These are phyloP conservation scores for Starmerella riodocensis DNA, from an alignment of 805 yeast genomes.

Conservation along the genomic window DNA sequence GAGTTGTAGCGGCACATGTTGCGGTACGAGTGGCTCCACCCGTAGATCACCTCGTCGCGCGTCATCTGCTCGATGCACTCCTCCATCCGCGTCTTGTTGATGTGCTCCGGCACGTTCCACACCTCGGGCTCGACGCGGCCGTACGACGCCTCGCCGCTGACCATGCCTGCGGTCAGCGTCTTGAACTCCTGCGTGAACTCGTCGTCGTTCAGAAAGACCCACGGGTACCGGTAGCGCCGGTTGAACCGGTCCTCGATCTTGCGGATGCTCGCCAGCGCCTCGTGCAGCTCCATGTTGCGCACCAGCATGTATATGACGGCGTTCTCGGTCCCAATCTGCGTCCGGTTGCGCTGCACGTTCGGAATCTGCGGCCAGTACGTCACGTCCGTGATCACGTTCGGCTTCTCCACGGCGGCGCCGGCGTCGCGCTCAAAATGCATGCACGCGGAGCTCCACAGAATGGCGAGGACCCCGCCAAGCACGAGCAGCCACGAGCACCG, in stretches of 20 bases:
- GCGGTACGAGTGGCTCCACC: constrained; percentile 54
- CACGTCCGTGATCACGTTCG: constrained; percentile 12
- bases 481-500: too few relatives aligned
- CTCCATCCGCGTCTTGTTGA: constrained; percentile 45
- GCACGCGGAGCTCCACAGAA: too few relatives aligned
- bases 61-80: constrained; percentile 35
- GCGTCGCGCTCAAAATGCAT: too few relatives aligned
- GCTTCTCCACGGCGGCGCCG: neutral
- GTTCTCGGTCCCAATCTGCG: constrained; percentile 47
- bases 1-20: constrained; percentile 95
- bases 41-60: constrained; percentile 45
- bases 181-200: constrained; percentile 74
- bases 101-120: constrained; percentile 67
- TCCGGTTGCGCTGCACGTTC: constrained; percentile 20
- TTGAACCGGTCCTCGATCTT: constrained; percentile 88
- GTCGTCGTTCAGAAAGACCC: constrained; percentile 90
- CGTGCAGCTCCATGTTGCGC: constrained; percentile 63
- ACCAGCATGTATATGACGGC: constrained; percentile 84
- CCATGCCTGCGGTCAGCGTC: constrained; percentile 47
- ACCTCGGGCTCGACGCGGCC: constrained; percentile 71
- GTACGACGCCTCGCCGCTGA: constrained; percentile 64
- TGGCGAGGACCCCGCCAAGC: too few relatives aligned
- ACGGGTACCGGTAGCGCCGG: constrained; percentile 66
- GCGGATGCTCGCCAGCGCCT: constrained; percentile 64
- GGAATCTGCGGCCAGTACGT: constrained; percentile 22